These are phyloP conservation scores for Pleurostoma richardsiae DNA, from an alignment of 2,329 filamentous ascomycete species.

Conservation along the genomic window DNA sequence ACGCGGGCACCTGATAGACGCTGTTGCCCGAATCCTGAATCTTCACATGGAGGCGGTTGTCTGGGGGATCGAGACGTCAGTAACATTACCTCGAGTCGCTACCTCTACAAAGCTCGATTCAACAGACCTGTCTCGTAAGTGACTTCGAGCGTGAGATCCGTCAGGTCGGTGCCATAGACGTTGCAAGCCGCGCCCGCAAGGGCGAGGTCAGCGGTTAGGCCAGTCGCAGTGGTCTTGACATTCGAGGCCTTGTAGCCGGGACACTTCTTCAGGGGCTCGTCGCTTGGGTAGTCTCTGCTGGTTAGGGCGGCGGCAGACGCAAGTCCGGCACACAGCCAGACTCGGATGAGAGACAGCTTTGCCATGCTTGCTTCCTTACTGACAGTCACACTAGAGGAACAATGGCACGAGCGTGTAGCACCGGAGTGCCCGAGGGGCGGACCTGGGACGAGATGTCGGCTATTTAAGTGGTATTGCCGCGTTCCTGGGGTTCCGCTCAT, in stretches of 20 bases:
- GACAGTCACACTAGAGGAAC: no score
- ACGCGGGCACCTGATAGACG: conserved; percentile 70
- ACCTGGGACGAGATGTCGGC: background rate
- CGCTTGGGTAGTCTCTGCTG: conserved; percentile 14
- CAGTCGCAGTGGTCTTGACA: conserved; percentile 40
- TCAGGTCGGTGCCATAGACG: conserved; percentile 64
- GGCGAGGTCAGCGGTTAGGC: conserved; percentile 57
- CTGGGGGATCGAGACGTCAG: conserved; percentile 25
- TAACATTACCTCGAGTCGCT: background rate
- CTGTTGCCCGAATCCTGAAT: conserved; percentile 66
- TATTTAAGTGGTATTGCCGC: background rate
- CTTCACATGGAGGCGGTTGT: conserved; percentile 66
- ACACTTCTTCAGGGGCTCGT: conserved; percentile 35
- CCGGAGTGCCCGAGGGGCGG: no score
- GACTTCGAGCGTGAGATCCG: conserved; percentile 56
- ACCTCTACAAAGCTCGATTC: background rate
- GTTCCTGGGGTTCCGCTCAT: no score
- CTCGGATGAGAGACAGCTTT: background rate
- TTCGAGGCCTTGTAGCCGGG: conserved; percentile 59
- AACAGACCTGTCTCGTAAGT: conserved; percentile 53
- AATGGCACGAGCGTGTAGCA: no score
- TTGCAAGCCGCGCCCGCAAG: conserved; percentile 63
- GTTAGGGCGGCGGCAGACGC: background rate
- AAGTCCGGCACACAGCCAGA: background rate
- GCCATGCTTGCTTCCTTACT: conserved; percentile 1